Evolutionary conservation across 2,329 filamentous ascomycete genomes (phyloP), one percentile per base, ranked within the genome.

Genomic region (Xylaria multiplex): DNA sequence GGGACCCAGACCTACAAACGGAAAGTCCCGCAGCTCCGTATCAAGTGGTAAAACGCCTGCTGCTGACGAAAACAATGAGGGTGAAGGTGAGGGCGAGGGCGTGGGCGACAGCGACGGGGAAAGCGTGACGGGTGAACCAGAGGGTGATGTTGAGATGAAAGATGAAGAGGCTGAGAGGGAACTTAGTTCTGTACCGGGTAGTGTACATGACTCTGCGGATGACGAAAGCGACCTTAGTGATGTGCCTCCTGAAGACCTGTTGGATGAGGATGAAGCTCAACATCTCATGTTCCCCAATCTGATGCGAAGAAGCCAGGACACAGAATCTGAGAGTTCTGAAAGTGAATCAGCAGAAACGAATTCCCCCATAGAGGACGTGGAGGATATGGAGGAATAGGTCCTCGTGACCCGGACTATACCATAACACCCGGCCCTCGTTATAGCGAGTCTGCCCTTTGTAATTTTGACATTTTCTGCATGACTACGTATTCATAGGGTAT

Each of bases 191-290:
- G 83, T 84, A 6, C 82, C 84, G 0, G 86, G 85, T 6, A 92
- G 86, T 65, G 79, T 89, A 7, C 86, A 89, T 66, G 88, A 90
- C 66, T 89, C 85, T 46, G 89, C 86, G 0, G 89, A 91, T 68
- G 88, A 90, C 61, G 89, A 91, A 76, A 91, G 88, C 73, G 89
- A 91, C 68, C 80, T 91, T 0, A 91, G 88, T 59, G 90, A 91
- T 67, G 85, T 89, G 82, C 87, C 30, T 79, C 84, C 70, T 7
- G 75, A 77, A 42, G 75, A 75, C 63, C 68, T 77, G 9, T 37
- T 77, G 24, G 85, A 89, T 58, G 85, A 88, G 50, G 84, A 88
- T 46, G 82, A 84, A 35, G 85, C 85, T 1, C 80, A 83, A 1
- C 81, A 81, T 13, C 72, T 88, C 32, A 77, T 87, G 77, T 87